These are phyloP conservation scores for Atkinsonella hypoxylon DNA, from an alignment of 2,329 filamentous ascomycete genomes.

Conservation along the genomic window DNA sequence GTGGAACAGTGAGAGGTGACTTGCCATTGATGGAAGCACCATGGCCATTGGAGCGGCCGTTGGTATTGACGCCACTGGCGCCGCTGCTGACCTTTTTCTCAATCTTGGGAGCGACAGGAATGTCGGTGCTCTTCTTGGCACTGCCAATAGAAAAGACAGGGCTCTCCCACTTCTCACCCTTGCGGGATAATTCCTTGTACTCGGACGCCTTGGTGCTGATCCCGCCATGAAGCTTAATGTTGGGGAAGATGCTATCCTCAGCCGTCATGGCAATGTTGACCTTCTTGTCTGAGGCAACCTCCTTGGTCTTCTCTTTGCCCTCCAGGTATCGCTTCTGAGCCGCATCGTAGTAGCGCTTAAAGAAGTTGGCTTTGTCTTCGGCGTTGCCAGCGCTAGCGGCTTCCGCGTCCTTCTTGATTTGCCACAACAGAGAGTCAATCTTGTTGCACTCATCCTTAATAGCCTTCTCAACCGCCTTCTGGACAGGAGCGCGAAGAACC, in stretches of 20 bases:
- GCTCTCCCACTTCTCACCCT: conserved; percentile 91
- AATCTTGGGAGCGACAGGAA: conserved; percentile 49
- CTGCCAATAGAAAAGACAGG: conserved; percentile 82
- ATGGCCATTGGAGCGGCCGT: conserved; percentile 9
- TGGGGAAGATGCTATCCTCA: conserved; percentile 80
- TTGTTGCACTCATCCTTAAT: conserved; percentile 74
- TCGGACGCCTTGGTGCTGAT: conserved; percentile 91
- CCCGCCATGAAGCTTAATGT: conserved; percentile 68
- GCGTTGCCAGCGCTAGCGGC: conserved; percentile 56
- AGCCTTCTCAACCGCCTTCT: conserved; percentile 80
- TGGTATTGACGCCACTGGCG: conserved; percentile 11
- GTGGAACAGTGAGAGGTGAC: neutral
- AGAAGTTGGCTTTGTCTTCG: conserved; percentile 68
- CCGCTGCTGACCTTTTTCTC: conserved; percentile 29
- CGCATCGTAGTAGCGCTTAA: conserved; percentile 70
- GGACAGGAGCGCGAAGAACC: conserved; percentile 69
- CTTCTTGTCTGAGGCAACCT: conserved; percentile 51
- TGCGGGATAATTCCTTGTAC: conserved; percentile 74
- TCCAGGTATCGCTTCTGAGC: conserved; percentile 61
- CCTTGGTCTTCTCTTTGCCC: conserved; percentile 65
- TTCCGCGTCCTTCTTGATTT: conserved; percentile 74
- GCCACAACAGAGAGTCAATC: conserved; percentile 59
- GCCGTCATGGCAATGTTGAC: conserved; percentile 47
- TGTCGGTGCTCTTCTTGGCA: conserved; percentile 58
- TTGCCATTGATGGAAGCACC: conserved; percentile 6